Conservation (phyloP, 2,329 filamentous ascomycete genomes). For the Elsinoe fawcettii region DNA sequence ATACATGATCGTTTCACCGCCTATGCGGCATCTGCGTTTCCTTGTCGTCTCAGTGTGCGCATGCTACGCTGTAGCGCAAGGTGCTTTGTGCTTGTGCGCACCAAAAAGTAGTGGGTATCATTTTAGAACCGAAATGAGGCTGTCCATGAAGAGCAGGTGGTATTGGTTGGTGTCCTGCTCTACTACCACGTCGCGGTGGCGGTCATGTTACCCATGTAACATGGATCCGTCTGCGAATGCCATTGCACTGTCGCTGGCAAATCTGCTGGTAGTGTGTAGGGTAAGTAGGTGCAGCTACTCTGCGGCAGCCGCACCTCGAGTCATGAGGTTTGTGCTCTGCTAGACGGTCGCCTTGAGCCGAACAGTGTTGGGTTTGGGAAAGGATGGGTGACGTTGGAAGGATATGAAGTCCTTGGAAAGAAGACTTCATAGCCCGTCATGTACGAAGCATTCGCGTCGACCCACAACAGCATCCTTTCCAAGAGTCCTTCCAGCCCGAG, state of each 20-base stretch:
- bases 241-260: neutral
- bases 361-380: conserved; percentile 20
- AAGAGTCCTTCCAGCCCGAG: conserved; percentile 39
- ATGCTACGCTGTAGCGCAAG: neutral
- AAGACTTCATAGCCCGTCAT: conserved; percentile 24
- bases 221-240: neutral
- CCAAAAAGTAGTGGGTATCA: conserved; percentile 3
- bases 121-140: neutral
- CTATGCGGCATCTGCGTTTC: neutral
- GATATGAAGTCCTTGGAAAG: conserved; percentile 23
- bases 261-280: neutral
- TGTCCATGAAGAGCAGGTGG: neutral
- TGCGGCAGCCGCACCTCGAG: neutral
- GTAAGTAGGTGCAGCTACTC: neutral
- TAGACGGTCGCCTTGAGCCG: neutral
- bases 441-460: conserved; percentile 33
- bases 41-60: neutral
- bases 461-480: conserved; percentile 42
- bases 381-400: conserved; percentile 20
- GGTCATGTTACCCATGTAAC: neutral
- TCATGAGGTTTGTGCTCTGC: neutral
- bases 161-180: neutral
- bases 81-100: neutral
- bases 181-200: neutral
- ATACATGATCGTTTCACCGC: neutral